A percentile compares a stretch with the other conserved stretches of the same genome.
Evolutionary conservation across 2,329 filamentous ascomycete species (phyloP).

Genomic region (Trichoderma gracile): DNA sequence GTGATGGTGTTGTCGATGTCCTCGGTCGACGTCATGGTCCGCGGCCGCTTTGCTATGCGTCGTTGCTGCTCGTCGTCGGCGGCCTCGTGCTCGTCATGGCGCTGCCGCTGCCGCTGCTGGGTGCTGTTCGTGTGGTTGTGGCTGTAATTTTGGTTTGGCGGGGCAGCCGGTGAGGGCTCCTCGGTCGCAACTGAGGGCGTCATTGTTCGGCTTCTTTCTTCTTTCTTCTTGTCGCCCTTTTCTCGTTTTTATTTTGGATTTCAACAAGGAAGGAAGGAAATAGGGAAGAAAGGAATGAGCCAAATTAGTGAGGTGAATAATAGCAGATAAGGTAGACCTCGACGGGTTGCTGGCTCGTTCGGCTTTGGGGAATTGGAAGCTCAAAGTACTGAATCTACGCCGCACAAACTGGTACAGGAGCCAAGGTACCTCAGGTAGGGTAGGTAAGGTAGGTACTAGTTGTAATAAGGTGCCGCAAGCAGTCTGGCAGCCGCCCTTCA

Average conservation of each 20-base stretch:
- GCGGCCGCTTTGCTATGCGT: conserved; percentile 28
- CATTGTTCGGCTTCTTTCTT: conserved; percentile 5
- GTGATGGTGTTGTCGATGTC: conserved; percentile 63
- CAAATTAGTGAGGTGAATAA: background rate
- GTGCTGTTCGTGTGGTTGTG: background rate
- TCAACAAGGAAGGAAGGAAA: too few relatives aligned
- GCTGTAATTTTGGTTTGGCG: conserved; percentile 16
- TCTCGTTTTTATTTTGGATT: too few relatives aligned
- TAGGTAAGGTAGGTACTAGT: too few relatives aligned
- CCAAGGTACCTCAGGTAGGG: too few relatives aligned
- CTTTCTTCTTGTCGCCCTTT: background rate
- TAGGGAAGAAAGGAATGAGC: too few relatives aligned
- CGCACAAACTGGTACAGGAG: conserved; percentile 25
- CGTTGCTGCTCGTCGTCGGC: conserved; percentile 11
- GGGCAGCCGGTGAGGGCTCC: conserved; percentile 19
- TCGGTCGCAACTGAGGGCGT: conserved; percentile 23
- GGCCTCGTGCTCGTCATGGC: conserved; percentile 11
- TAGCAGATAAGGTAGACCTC: background rate
- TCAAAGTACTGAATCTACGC: conserved; percentile 27
- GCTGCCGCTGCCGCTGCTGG: conserved; percentile 1
- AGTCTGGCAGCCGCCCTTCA: background rate
- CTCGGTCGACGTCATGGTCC: conserved; percentile 51
- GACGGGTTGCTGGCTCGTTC: background rate
- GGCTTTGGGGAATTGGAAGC: conserved; percentile 10
- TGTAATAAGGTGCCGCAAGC: conserved; percentile 11